Base-by-base conservation (phyloP, 2,329 filamentous ascomycete species). In the Fusarium sp. region DNA sequence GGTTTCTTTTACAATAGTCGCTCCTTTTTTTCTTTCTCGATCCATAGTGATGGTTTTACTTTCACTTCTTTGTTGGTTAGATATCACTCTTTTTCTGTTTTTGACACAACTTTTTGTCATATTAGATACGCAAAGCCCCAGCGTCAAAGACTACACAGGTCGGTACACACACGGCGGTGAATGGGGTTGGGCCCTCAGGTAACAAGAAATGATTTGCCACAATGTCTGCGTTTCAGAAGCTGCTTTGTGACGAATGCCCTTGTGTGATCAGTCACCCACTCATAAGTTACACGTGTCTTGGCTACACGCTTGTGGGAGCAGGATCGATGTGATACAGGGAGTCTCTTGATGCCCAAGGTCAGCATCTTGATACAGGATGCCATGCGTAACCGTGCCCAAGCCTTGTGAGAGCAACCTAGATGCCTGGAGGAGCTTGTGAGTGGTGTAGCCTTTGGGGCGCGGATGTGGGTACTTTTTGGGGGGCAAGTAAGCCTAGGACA, bases 71-170 rank as follows among this genome's bases (percentile, higher is more conserved):
- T 64, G 56, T 45, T 43, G 45, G 31, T n/a, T 74, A 74, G 72
- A 75, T 74, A 70, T 63, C 57, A 70, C 72, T 73, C 65, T 72
- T 60, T 59, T 29, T 52, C 24, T 69, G 14, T 29, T 24, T 66
- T 39, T 35, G 29, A 31, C 29, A 39, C 35, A 37, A 52, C 27
- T 29, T 29, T 24, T 56, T 50, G 20, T 48, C 62, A 54, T 69
- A 66, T 48, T 74, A 75, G 69, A 74, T 75, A 67, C 52, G 13
- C 62, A 43, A 73, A 10, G 27, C 27, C 29, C 14, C 27, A 48
- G 8, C 14, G 8, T 20, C 18, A 10, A 27, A 39, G 31, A 18
- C 31, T 57, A 31, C 31, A 37, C 24, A 29, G 48, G 24, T 52
- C 50, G 29, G 18, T 52, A 52, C 48, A 50, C n/a, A 33, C 29